Evolutionary conservation across 2,329 filamentous ascomycete species (phyloP), one percentile per base, ranked within the genome.

Genomic region (Hawksworthiomyces lignivorus): DNA sequence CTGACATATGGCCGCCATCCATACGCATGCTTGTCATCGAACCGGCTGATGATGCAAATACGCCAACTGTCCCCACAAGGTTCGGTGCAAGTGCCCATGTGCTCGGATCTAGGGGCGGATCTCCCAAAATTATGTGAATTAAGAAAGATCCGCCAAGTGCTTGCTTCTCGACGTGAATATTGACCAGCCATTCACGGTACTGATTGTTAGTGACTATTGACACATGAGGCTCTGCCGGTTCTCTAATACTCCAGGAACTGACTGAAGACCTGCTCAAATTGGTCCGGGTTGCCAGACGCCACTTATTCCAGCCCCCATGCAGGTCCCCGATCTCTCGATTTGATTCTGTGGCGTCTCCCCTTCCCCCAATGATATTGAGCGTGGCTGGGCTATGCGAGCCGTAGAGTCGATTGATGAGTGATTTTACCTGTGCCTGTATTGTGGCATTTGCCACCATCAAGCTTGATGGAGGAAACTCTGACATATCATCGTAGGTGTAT

Each of bases 401-500:
- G 54, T 84, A 84, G 1, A 83, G 63, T 3, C 56, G 61, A 54
- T 84, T 86, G 50, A 89, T 68, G 1, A 68, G 58, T 2, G 60
- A 59, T 33, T 64, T 63, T 21, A 80, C 67, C 6, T 71, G 61
- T 0, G 60, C 45, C 54, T 46, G 50, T 59, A 54, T 58, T 55
- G 62, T 60, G 21, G 56, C 41, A 42, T 53, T 62, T 48, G 53
- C 60, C 1, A 11, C 15, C 1, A 17, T 22, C 26, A 47, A 11
- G 48, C 55, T 59, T 48, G 41, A 17, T 7, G 17, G 39, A 7
- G 49, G 41, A 14, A 50, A 26, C 7, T 57, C 62, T 39, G 50
- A 52, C 55, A 60, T 48, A 50, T 90, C 86, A 0, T 77, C 69
- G 55, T 94, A 94, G 0, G 77, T 80, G 57, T 92, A 92, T 12